phyloP scores from a whole-genome alignment of 2,329 filamentous ascomycete species.

The Alternaria ethzedia region DNA sequence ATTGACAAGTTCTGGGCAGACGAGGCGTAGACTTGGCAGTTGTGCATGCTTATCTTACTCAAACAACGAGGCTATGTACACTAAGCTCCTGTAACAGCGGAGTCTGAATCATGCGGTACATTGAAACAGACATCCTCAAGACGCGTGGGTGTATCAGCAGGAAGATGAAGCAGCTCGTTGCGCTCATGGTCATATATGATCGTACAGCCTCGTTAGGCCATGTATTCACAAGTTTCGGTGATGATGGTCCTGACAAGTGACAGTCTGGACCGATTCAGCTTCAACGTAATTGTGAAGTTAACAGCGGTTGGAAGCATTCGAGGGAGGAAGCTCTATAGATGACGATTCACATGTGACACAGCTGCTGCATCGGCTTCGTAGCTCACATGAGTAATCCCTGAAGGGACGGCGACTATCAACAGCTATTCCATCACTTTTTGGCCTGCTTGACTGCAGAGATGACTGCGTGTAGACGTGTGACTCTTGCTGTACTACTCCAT shows the following conservation, averaged over 20 bases:
- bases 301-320: background rate
- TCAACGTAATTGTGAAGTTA: background rate
- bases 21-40: background rate
- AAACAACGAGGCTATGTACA: background rate
- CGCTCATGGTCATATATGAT: background rate
- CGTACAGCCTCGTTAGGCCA: background rate
- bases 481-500: conserved; percentile 12
- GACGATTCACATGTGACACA: background rate
- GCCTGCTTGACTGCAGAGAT: background rate
- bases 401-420: background rate
- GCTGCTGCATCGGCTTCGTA: background rate
- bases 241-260: background rate
- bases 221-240: background rate
- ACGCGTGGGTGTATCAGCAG: background rate
- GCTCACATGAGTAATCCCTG: background rate
- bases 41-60: background rate
- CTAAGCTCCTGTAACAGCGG: background rate
- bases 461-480: conserved; percentile 15
- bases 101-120: background rate
- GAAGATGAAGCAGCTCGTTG: background rate
- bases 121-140: background rate
- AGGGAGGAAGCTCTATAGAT: background rate
- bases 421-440: background rate
- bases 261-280: background rate
- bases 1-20: conserved; percentile 7